A percentile compares a stretch with the other conserved stretches of the same genome.
Evolutionary conservation across 2,329 filamentous ascomycete species (phyloP).

Genomic region (Penicillium thymicola): DNA sequence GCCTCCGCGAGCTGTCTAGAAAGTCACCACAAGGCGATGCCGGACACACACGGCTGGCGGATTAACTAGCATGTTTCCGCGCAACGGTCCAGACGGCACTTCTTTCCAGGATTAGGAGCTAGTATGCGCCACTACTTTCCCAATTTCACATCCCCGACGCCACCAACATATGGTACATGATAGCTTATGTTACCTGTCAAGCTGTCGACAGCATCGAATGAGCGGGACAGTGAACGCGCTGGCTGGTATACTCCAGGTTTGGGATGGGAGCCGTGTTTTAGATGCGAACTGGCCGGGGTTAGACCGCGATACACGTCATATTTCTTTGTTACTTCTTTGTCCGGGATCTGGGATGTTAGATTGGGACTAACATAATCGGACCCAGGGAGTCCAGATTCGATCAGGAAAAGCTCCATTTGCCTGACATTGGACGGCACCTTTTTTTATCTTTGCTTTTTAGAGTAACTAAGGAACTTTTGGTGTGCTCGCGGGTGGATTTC

Average conservation of each 20-base stretch:
- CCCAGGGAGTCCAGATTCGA: neutral
- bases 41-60: neutral
- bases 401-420: neutral
- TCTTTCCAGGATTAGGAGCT: conserved; percentile 3
- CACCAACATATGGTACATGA: conserved; percentile 4
- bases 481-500: conserved; percentile 8
- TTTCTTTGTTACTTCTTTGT: conserved; percentile 6
- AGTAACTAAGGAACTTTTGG: neutral
- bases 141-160: conserved; percentile 11
- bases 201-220: neutral
- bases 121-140: conserved; percentile 8
- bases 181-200: conserved; percentile 6
- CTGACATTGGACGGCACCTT: conserved; percentile 1
- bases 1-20: conserved; percentile 11
- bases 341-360: conserved; percentile 6
- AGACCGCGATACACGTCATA: conserved; percentile 4
- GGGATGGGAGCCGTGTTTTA: neutral
- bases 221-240: neutral
- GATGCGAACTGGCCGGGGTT: conserved; percentile 3
- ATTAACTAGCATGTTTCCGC: conserved; percentile 13
- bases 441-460: neutral
- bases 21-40: conserved; percentile 2
- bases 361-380: neutral
- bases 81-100: conserved; percentile 17
- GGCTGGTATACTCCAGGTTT: conserved; percentile 10